These are phyloP conservation scores for Scheffersomyces stipitis DNA, from an alignment of 805 yeast species.

Conservation along the genomic window DNA sequence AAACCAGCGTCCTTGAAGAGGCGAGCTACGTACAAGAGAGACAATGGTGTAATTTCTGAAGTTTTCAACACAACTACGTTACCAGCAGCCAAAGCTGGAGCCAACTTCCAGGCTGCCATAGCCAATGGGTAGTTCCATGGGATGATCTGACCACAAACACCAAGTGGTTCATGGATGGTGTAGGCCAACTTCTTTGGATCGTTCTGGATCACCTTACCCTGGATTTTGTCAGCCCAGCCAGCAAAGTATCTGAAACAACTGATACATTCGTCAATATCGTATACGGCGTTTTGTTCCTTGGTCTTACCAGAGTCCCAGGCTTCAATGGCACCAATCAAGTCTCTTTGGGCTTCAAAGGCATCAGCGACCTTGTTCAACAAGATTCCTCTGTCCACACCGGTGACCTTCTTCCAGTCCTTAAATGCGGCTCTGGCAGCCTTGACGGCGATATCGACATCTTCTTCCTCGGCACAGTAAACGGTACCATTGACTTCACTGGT, in stretches of 20 bases:
- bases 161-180: slow-evolving; percentile 66
- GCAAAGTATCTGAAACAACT: slow-evolving; percentile 53
- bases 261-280: slow-evolving; percentile 49
- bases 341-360: slow-evolving; percentile 30
- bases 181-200: slow-evolving; percentile 57
- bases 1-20: slow-evolving; percentile 65
- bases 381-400: slow-evolving; percentile 42
- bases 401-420: slow-evolving; percentile 46
- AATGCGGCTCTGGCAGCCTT: slow-evolving; percentile 38
- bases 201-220: slow-evolving; percentile 45
- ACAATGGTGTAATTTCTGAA: slow-evolving; percentile 74
- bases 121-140: slow-evolving; percentile 72
- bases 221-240: slow-evolving; percentile 61
- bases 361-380: slow-evolving; percentile 40
- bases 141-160: slow-evolving; percentile 67
- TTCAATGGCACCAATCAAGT: slow-evolving; percentile 37
- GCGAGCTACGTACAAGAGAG: slow-evolving; percentile 60
- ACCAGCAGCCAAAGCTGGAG: slow-evolving; percentile 82
- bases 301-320: slow-evolving; percentile 53
- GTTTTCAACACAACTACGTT: slow-evolving; percentile 71
- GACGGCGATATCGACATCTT: slow-evolving; percentile 44
- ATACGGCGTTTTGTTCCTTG: slow-evolving; percentile 44
- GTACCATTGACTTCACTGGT: slow-evolving; percentile 44
- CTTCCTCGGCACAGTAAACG: slow-evolving; percentile 42
- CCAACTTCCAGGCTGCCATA: slow-evolving; percentile 80